Percentiles rank a stretch among this genome's conserved stretches.
phyloP scores from a whole-genome alignment of 225 moss, liverwort and hornwort species.

The Polytrichum commune region DNA sequence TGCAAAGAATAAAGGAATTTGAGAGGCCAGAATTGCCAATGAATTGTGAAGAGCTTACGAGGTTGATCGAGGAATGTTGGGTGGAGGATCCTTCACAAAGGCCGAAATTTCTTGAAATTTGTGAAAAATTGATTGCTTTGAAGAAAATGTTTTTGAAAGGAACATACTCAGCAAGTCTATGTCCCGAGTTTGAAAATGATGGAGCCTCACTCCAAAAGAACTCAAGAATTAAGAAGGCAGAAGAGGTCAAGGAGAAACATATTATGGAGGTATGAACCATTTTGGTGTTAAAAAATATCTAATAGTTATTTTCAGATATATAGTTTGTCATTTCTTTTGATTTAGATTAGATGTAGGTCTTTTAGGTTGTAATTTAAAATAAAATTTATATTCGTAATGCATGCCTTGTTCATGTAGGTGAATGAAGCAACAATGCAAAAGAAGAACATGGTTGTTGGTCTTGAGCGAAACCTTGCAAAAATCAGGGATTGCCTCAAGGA shows the following conservation, averaged over 20 bases:
- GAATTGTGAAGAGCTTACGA: background rate
- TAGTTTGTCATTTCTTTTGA: too few species aligned
- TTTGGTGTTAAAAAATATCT: background rate
- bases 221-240: background rate
- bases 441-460: background rate
- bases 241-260: background rate
- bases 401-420: background rate
- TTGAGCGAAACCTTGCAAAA: background rate
- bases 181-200: background rate
- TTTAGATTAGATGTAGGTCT: background rate
- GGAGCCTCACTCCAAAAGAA: background rate
- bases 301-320: too few species aligned
- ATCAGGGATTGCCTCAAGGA: background rate
- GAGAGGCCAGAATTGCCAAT: background rate
- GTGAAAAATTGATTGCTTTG: background rate
- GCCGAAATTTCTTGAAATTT: background rate
- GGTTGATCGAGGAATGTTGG: background rate
- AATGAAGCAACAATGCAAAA: background rate
- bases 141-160: background rate
- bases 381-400: background rate
- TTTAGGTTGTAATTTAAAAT: background rate
- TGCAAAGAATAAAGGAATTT: background rate
- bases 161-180: background rate
- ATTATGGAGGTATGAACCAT: background rate
- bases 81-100: background rate